These are phyloP conservation scores for Trichoderma sp. DNA, from an alignment of 2,329 filamentous ascomycete genomes.

Conservation along the genomic window DNA sequence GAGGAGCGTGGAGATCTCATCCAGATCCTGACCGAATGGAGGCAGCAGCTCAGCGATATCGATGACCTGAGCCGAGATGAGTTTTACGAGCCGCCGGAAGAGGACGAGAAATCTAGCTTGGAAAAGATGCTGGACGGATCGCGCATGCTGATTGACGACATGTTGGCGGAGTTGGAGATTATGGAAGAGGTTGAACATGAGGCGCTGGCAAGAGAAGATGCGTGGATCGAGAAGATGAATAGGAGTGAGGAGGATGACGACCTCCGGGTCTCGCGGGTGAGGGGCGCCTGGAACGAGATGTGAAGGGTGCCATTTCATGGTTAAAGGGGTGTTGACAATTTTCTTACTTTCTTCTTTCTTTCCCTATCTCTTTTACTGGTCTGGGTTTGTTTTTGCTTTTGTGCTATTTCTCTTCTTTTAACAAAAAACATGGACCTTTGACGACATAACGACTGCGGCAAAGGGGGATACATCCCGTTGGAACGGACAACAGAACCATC, in stretches of 20 bases:
- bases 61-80: conserved; percentile 17
- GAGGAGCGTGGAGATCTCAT: conserved; percentile 56
- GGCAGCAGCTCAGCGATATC: conserved; percentile 49
- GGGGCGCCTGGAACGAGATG: conserved; percentile 51
- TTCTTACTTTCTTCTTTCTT: background rate
- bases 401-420: background rate
- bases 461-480: background rate
- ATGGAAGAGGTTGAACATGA: conserved; percentile 65
- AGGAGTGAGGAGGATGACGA: conserved; percentile 41
- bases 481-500: background rate
- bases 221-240: conserved; percentile 60
- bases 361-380: background rate
- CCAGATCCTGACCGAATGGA: conserved; percentile 58
- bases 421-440: background rate
- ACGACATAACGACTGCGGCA: background rate
- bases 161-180: conserved; percentile 61
- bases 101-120: conserved; percentile 43
- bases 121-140: conserved; percentile 51
- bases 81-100: conserved; percentile 25
- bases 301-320: conserved; percentile 22
- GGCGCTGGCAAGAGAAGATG: conserved; percentile 55
- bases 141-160: conserved; percentile 53
- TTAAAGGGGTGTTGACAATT: background rate
- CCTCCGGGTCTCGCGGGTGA: conserved; percentile 40
- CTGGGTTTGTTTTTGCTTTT: background rate